Base-by-base conservation (phyloP, 2,329 filamentous ascomycete genomes). In the Ceratocystis lukuohia region DNA sequence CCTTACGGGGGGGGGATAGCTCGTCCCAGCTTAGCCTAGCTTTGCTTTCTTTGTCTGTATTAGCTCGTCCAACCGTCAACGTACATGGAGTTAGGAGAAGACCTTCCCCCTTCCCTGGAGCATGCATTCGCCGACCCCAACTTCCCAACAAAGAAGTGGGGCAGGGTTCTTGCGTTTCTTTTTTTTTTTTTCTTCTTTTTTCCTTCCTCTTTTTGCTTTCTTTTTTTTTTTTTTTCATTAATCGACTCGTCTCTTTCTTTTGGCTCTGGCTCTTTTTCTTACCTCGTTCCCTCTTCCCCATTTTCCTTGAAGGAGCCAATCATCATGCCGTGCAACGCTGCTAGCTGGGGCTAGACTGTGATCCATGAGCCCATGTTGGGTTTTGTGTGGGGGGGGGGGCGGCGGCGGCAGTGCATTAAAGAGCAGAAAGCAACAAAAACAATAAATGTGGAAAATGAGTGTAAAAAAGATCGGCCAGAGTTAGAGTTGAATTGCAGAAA, bases 341-440 rank as follows among this genome's bases (percentile, higher is more conserved):
- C 56, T 8, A 30, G 15, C 56, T 30, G 56, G 15, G 56, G 56
- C 56, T 59, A 59, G 56, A 59, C 56, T 59, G 56, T 59, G 56
- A 59, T 59, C 56, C 56, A 59, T 45, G 59, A 62, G 59, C 59
- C 25, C 33, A 44, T 62, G 37, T 62, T 62, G 33, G 33, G 10
- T 25, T 41, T 41, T 10, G 48, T 50, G 46, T 20, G 44, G 44
- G 15, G 44, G 15, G 44, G 15, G 46, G n/a, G 28, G 33, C 8
- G 15, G 59, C 5, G 59, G 20, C 33, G n/a, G 59, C 33, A 41
- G 59, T 62, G 59, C 33, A 45, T 62, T 22, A 59, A 59, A 28
- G n/a, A 59, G 56, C 37, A 41, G 37, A 41, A 15, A 41, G 37
- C 37, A 41, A 15, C 1, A 12, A 3, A 41, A 28, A 28, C 28